Percentiles rank a stretch among this genome's conserved stretches.
phyloP scores from a whole-genome alignment of 805 yeast genomes.

The Cyberlindnera nakhonratchasimensis region DNA sequence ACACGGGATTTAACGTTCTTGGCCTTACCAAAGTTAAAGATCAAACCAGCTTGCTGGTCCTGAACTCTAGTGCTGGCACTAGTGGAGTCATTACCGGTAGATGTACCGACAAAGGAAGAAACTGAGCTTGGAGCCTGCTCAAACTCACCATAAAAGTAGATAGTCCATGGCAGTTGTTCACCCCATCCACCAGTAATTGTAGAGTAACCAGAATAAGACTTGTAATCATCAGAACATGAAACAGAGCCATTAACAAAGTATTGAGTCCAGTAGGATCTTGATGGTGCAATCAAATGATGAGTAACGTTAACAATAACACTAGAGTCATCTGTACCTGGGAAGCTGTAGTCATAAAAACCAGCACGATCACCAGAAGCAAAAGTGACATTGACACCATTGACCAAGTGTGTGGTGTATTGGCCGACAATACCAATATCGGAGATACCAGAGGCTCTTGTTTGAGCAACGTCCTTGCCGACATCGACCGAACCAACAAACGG shows the following conservation, averaged over 20 bases:
- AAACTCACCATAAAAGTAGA: constrained; percentile 33
- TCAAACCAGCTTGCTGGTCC: constrained; percentile 27
- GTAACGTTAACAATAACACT: constrained; percentile 30
- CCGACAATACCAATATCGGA: constrained; percentile 29
- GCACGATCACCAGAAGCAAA: constrained; percentile 30
- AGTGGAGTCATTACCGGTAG: neutral
- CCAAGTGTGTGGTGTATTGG: constrained; percentile 25
- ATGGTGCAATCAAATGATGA: constrained; percentile 30
- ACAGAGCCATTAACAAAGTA: constrained; percentile 30
- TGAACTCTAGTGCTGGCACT: constrained; percentile 3
- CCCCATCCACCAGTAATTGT: constrained; percentile 35
- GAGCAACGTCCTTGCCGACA: neutral
- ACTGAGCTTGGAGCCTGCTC: constrained; percentile 19
- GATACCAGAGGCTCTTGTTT: neutral
- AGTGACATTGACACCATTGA: constrained; percentile 27
- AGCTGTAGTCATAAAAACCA: constrained; percentile 29
- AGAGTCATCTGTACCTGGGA: constrained; percentile 17
- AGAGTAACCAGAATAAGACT: constrained; percentile 27
- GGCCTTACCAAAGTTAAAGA: constrained; percentile 23
- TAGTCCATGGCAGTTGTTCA: constrained; percentile 29
- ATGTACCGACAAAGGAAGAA: constrained; percentile 15
- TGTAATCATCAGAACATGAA: constrained; percentile 14
- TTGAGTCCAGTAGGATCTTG: constrained; percentile 34
- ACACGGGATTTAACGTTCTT: constrained; percentile 15
- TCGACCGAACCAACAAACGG: constrained; percentile 25